phyloP scores from a whole-genome alignment of 2,329 filamentous ascomycete species.

The Xylaria sp. region DNA sequence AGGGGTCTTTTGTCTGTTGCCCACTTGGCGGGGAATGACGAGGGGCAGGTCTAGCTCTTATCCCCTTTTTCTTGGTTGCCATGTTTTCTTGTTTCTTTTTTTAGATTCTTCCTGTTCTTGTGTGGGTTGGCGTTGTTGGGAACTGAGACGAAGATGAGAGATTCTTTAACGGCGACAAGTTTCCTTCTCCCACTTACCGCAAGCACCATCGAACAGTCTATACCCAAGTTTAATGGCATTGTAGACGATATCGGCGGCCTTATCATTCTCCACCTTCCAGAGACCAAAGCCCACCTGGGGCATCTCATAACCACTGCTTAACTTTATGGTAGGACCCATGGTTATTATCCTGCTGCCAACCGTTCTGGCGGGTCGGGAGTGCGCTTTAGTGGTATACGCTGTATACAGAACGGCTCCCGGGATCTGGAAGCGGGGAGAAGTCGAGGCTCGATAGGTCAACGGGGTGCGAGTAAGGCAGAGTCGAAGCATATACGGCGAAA shows the following conservation, averaged over 20 bases:
- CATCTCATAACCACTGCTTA: constrained; percentile 75
- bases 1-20: constrained; percentile 18
- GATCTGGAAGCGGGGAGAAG: constrained; percentile 15
- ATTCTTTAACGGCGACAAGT: not conserved
- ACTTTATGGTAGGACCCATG: constrained; percentile 63
- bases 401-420: not conserved
- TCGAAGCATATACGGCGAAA: constrained; percentile 23
- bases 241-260: constrained; percentile 80
- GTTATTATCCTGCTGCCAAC: constrained; percentile 13
- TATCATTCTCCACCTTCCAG: constrained; percentile 83
- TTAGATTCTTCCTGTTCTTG: not conserved
- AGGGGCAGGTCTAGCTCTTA: constrained; percentile 20
- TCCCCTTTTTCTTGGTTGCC: constrained; percentile 3
- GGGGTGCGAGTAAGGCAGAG: constrained; percentile 10
- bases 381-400: constrained; percentile 4
- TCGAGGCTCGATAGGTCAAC: constrained; percentile 27
- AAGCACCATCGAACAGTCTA: constrained; percentile 69
- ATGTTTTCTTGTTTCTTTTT: not conserved
- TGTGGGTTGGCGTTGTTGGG: not conserved
- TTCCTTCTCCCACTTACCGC: constrained; percentile 56
- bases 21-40: constrained; percentile 30
- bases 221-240: constrained; percentile 74
- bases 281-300: constrained; percentile 80
- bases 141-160: not conserved
- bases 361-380: constrained; percentile 5